Evolutionary conservation across 1,139 yeast genomes (phyloP).

Genomic region (Kodamaea suecica): DNA sequence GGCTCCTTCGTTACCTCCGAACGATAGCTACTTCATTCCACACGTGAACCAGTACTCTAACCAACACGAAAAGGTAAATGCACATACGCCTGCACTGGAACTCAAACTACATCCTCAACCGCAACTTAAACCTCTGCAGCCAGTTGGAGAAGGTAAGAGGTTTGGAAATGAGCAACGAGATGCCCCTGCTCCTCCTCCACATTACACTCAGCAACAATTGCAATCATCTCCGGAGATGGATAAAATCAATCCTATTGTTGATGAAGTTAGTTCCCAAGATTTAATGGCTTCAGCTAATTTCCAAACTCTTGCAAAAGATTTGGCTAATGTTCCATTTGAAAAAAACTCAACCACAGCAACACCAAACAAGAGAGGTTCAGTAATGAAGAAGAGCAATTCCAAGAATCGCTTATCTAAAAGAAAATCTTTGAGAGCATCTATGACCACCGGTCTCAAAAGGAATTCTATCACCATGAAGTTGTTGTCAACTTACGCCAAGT

Average conservation of each 20-base stretch:
- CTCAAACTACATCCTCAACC: constrained; percentile 10
- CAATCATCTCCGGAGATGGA: constrained; percentile 14
- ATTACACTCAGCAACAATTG: constrained; percentile 9
- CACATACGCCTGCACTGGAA: too few relatives aligned
- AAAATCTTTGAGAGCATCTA: constrained; percentile 40
- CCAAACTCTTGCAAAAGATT: constrained; percentile 6
- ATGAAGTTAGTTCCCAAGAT: constrained; percentile 21
- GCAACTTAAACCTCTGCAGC: constrained; percentile 11
- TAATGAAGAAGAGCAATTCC: constrained; percentile 27
- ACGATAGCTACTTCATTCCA: constrained; percentile 25
- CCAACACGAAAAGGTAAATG: constrained; percentile 7
- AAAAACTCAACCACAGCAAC: constrained; percentile 5
- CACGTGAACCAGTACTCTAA: constrained; percentile 8
- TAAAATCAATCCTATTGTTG: constrained; percentile 24
- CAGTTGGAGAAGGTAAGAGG: neutral
- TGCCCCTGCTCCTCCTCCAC: constrained; percentile 11
- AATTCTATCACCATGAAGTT: constrained; percentile 69
- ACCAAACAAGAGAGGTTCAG: constrained; percentile 30
- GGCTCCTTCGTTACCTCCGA: constrained; percentile 45
- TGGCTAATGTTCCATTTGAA: neutral
- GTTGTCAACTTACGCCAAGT: constrained; percentile 67
- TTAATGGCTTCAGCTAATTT: constrained; percentile 32
- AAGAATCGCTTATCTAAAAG: constrained; percentile 37
- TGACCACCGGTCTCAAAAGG: constrained; percentile 52
- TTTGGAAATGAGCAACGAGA: constrained; percentile 1